A percentile compares a stretch with the other conserved stretches of the same genome.
Evolutionary conservation across 2,329 filamentous ascomycete genomes (phyloP).

Genomic region (Septoria linicola): DNA sequence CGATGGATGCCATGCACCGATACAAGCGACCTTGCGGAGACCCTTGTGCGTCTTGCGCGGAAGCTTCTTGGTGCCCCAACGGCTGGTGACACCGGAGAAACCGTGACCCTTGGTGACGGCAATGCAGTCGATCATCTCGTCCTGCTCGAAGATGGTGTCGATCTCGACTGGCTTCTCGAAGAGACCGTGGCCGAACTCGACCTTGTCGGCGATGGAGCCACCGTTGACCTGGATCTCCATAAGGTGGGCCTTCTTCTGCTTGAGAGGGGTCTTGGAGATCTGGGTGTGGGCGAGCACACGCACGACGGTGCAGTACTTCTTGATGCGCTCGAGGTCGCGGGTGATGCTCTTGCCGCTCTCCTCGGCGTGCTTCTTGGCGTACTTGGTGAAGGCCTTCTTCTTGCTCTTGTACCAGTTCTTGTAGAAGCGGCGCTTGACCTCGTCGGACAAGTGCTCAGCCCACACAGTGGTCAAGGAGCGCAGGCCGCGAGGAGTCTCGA

Average conservation of each 20-base stretch:
- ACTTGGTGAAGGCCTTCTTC: constrained; percentile 99
- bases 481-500: constrained; percentile 98
- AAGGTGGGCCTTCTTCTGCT: constrained; percentile 99
- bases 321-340: constrained; percentile 98
- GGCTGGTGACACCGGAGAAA: constrained; percentile 92
- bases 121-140: constrained; percentile 99
- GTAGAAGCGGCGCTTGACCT: constrained; percentile 99
- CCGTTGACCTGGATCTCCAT: constrained; percentile 99
- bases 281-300: constrained; percentile 99
- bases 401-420: constrained; percentile 99
- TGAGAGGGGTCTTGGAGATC: constrained; percentile 97
- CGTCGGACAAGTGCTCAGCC: constrained; percentile 98
- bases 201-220: constrained; percentile 93
- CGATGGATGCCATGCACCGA: constrained; percentile 99
- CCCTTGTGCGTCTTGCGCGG: constrained; percentile 99
- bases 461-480: constrained; percentile 99
- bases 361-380: constrained; percentile 99
- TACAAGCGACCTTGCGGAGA: constrained; percentile 99
- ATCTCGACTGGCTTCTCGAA: constrained; percentile 99
- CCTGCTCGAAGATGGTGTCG: constrained; percentile 94
- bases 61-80: constrained; percentile 99
- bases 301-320: constrained; percentile 99
- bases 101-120: constrained; percentile 99
- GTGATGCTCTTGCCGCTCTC: constrained; percentile 84
- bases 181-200: constrained; percentile 88